phyloP scores from a whole-genome alignment of 441 rosid species.

The Eruca vesicaria region DNA sequence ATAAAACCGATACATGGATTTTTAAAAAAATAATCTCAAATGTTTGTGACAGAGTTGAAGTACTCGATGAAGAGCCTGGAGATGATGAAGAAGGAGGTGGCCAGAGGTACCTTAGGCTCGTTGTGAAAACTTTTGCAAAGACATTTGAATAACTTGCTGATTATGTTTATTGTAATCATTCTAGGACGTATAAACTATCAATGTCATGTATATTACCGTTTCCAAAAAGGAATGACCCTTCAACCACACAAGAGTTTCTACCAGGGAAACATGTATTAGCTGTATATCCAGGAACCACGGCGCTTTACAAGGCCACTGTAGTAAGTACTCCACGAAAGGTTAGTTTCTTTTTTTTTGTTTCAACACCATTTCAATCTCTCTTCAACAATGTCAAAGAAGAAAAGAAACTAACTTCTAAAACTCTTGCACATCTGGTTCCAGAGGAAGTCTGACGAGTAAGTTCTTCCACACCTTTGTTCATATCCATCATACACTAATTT shows the following conservation, averaged over 20 bases:
- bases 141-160: background rate
- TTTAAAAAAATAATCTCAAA: background rate
- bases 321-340: slow-evolving; percentile 76
- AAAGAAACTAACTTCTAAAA: slow-evolving; percentile 8
- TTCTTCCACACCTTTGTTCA: slow-evolving; percentile 13
- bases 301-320: slow-evolving; percentile 93
- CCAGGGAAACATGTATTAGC: slow-evolving; percentile 83
- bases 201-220: slow-evolving; percentile 79
- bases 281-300: slow-evolving; percentile 98
- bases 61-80: slow-evolving; percentile 94
- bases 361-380: background rate
- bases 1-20: background rate
- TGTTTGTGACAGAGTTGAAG: slow-evolving; percentile 66
- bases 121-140: background rate
- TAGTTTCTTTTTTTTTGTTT: background rate
- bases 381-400: background rate
- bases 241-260: slow-evolving; percentile 59
- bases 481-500: too few species aligned
- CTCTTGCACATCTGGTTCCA: slow-evolving; percentile 40
- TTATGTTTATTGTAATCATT: slow-evolving; percentile 8
- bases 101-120: slow-evolving; percentile 52
- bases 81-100: slow-evolving; percentile 85
- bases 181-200: slow-evolving; percentile 85
- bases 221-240: slow-evolving; percentile 72
- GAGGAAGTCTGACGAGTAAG: slow-evolving; percentile 94